Conservation (phyloP, 2,329 filamentous ascomycete genomes). For the Cyclaneusma minus region DNA sequence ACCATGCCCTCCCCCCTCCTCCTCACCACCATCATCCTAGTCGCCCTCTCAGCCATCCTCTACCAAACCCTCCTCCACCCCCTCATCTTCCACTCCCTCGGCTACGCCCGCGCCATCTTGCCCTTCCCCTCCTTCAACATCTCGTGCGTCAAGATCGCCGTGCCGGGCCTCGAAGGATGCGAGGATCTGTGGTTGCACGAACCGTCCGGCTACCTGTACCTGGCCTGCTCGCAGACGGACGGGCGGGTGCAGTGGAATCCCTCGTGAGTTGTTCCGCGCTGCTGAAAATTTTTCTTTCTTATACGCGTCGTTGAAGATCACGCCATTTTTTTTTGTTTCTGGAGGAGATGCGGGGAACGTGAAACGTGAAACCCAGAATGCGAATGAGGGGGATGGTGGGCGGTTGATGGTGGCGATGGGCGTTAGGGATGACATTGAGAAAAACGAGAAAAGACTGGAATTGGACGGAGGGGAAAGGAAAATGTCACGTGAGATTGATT, state of each 20-base stretch:
- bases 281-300: not conserved
- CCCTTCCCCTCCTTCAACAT: slow-evolving; percentile 19
- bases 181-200: slow-evolving; percentile 18
- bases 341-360: too few species aligned
- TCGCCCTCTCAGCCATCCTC: slow-evolving; percentile 11
- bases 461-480: too few species aligned
- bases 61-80: slow-evolving; percentile 18
- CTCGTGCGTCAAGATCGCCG: slow-evolving; percentile 7
- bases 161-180: slow-evolving; percentile 12
- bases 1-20: too few species aligned
- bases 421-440: too few species aligned
- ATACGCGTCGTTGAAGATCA: too few species aligned
- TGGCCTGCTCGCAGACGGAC: slow-evolving; percentile 13
- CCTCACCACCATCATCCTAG: slow-evolving; percentile 5
- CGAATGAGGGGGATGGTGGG: too few species aligned
- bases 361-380: too few species aligned
- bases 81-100: slow-evolving; percentile 16
- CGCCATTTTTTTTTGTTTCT: too few species aligned
- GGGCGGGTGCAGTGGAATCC: slow-evolving; percentile 13
- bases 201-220: slow-evolving; percentile 12
- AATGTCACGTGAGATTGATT: too few species aligned
- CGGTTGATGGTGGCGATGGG: too few species aligned
- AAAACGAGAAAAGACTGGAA: too few species aligned
- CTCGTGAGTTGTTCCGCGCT: slow-evolving; percentile 10
- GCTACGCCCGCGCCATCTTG: slow-evolving; percentile 16